Base-by-base conservation (phyloP, 2,329 filamentous ascomycete genomes). In the Xenoacremonium recifei region DNA sequence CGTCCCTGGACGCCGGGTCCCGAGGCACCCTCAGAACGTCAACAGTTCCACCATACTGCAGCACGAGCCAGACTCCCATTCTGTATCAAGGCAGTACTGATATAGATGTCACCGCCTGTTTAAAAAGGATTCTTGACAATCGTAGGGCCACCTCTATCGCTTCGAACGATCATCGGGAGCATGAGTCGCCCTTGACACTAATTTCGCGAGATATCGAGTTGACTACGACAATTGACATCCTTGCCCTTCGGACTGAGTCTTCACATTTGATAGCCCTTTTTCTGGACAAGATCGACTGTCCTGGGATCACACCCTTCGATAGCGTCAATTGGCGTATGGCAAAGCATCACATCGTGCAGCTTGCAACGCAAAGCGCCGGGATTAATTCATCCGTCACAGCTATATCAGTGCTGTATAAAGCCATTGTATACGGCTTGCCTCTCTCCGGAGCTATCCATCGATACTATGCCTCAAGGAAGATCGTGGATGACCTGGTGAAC, bases 201-300 rank as follows among this genome's bases (percentile, higher is more conserved):
- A 53, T 50, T 41, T 55, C 52, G 10, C 46, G 47, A 12, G 47
- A 50, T 18, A 55, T 55, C 21, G 42, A 53, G 18, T 39, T 55
- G 17, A 55, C 50, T 11, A 54, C 50, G 1, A 46, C 47, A 3
- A 55, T 55, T 23, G 50, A 55, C 19, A 23, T 47, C 5, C 18
- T 53, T 5, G 41, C 42, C 6, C 35, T 36, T 10, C 37, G 43
- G 9, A 32, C 48, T 2, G 23, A 7, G 23, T n/a, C n/a, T n/a
- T n/a, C n/a, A n/a, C 36, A 20, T 18, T 39, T 40, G 11, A 30
- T 44, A 10, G 35, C 44, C 5, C 52, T 46, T 32, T 55, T 55
- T 31, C 31, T 54, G 27, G 46, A 50, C 18, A 27, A 5, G 10
- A 49, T 55, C 3, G 50, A 55, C 21, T 52, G 39, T 20, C 52